These are phyloP conservation scores for Aspergillus mulundensis DNA, from an alignment of 495 filamentous ascomycete genomes.

Conservation along the genomic window DNA sequence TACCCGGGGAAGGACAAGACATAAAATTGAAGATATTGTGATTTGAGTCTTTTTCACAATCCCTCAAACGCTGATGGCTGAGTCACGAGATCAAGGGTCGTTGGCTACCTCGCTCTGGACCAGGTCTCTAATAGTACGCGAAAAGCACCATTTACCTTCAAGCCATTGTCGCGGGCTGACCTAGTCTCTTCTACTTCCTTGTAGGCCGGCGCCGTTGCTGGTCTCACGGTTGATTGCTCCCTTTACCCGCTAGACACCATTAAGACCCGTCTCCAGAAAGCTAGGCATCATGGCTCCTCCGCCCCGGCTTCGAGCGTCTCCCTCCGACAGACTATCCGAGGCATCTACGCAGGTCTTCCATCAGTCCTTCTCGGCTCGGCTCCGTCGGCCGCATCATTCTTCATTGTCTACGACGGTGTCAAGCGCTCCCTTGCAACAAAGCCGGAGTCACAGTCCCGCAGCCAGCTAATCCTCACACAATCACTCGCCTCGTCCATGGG, in stretches of 20 bases:
- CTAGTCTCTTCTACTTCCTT: constrained; percentile 25
- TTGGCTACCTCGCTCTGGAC: constrained; percentile 42
- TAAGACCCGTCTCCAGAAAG: constrained; percentile 90
- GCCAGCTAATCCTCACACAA: constrained; percentile 53
- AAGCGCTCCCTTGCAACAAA: constrained; percentile 49
- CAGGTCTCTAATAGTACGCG: constrained; percentile 41
- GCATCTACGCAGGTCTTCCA: constrained; percentile 62
- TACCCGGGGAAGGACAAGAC: not conserved
- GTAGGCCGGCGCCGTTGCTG: constrained; percentile 74
- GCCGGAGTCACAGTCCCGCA: constrained; percentile 26
- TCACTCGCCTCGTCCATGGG: constrained; percentile 86
- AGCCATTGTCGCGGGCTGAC: not conserved
- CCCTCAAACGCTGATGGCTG: constrained; percentile 23
- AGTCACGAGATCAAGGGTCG: constrained; percentile 31
- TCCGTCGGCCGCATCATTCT: constrained; percentile 96
- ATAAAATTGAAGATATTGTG: not conserved
- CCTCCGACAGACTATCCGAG: constrained; percentile 59
- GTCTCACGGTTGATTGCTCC: constrained; percentile 84
- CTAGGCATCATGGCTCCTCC: constrained; percentile 64
- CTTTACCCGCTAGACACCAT: constrained; percentile 90
- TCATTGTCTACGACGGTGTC: constrained; percentile 87
- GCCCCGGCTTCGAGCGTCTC: constrained; percentile 48
- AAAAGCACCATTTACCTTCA: not conserved
- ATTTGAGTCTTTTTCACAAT: not conserved
- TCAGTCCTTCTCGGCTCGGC: constrained; percentile 74